Conservation (phyloP, 2,329 filamentous ascomycete genomes). For the Neofusicoccum parvum region DNA sequence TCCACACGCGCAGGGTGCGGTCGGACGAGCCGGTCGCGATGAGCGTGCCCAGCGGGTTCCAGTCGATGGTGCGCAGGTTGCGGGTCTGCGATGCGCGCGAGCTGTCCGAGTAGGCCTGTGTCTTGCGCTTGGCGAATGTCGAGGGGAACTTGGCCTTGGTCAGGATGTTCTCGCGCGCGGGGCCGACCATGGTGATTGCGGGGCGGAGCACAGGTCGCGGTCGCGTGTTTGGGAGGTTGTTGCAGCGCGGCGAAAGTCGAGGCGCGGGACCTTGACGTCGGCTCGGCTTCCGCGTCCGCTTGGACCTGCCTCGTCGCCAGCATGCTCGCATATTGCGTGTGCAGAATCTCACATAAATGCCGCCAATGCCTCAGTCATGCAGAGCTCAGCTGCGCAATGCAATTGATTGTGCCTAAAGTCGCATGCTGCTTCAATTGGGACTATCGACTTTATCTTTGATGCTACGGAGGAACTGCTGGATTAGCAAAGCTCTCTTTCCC, state of each 20-base stretch:
- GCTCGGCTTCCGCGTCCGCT: too few relatives aligned
- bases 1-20: slow-evolving; percentile 76
- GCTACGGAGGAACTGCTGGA: background rate
- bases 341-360: too few relatives aligned
- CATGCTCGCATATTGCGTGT: too few relatives aligned
- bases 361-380: background rate
- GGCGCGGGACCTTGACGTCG: background rate
- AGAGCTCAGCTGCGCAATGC: background rate
- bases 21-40: slow-evolving; percentile 80
- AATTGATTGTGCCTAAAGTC: background rate
- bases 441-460: background rate
- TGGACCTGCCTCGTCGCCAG: too few relatives aligned
- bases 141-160: slow-evolving; percentile 69
- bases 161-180: slow-evolving; percentile 58
- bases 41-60: slow-evolving; percentile 82
- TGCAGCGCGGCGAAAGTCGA: background rate
- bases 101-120: slow-evolving; percentile 63
- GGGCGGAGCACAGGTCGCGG: background rate
- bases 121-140: slow-evolving; percentile 69
- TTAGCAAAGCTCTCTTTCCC: background rate
- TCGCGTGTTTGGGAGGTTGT: background rate
- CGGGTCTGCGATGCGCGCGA: slow-evolving; percentile 36
- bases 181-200: slow-evolving; percentile 21
- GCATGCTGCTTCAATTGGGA: background rate
- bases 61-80: slow-evolving; percentile 73